Percentiles rank a stretch among this genome's conserved stretches.
Evolutionary conservation across 768 basidiomycete genomes (phyloP).

Genomic region (Mycena indigotica): DNA sequence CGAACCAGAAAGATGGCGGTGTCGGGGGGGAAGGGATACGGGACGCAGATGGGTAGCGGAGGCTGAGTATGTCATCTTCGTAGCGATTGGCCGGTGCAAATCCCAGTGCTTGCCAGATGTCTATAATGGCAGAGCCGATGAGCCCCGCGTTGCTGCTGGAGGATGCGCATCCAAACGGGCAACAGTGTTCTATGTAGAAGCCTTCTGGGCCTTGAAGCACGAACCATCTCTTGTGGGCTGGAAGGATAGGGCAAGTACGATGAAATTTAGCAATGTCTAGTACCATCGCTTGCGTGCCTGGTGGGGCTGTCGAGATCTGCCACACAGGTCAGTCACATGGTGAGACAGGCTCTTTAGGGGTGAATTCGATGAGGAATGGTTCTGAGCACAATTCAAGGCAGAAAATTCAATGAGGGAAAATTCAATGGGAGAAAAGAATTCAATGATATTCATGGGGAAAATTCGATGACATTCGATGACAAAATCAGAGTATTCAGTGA

Average conservation of each 20-base stretch:
- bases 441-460: too few species aligned
- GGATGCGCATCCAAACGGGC: slow-evolving; percentile 21
- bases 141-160: slow-evolving; percentile 25
- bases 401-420: too few species aligned
- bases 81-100: slow-evolving; percentile 12
- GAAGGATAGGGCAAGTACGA: neutral
- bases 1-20: slow-evolving; percentile 6
- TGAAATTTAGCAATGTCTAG: too few species aligned
- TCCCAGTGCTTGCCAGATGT: slow-evolving; percentile 16
- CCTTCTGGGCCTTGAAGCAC: slow-evolving; percentile 8
- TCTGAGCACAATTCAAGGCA: too few species aligned
- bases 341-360: too few species aligned
- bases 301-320: slow-evolving; percentile 21
- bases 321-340: too few species aligned
- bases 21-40: neutral
- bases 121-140: too few species aligned
- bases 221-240: neutral
- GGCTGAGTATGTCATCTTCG: slow-evolving; percentile 19
- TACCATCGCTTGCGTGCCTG: slow-evolving; percentile 22
- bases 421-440: too few species aligned
- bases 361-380: too few species aligned
- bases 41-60: slow-evolving; percentile 21
- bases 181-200: slow-evolving; percentile 26
- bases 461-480: too few species aligned
- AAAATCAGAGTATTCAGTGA: too few species aligned